These are phyloP conservation scores for Pisolithus orientalis DNA, from an alignment of 768 basidiomycete species.

Conservation along the genomic window DNA sequence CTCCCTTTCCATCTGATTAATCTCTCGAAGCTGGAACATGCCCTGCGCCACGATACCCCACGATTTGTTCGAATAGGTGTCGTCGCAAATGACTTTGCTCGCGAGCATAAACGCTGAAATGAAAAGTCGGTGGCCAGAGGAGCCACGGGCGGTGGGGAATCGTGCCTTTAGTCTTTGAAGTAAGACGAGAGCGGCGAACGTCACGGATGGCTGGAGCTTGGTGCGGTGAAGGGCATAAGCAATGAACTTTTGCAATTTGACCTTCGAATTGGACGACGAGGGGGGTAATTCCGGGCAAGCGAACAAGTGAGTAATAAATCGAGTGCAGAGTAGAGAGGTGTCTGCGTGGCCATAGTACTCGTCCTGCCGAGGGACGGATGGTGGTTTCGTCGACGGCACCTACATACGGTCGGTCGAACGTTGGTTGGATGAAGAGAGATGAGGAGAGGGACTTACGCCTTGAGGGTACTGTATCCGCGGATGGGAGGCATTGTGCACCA, in stretches of 20 bases:
- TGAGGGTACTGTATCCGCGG: slow-evolving; percentile 23
- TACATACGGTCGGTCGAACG: slow-evolving; percentile 1
- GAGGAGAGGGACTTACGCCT: slow-evolving; percentile 14
- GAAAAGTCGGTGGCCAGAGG: slow-evolving; percentile 66
- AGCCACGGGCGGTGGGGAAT: slow-evolving; percentile 72
- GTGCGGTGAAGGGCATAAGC: slow-evolving; percentile 67
- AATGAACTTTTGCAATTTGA: slow-evolving; percentile 51
- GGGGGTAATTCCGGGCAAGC: slow-evolving; percentile 82
- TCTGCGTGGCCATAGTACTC: slow-evolving; percentile 60
- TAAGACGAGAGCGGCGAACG: slow-evolving; percentile 36
- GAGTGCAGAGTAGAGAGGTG: slow-evolving; percentile 59
- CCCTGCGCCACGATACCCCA: slow-evolving; percentile 89
- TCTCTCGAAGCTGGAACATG: slow-evolving; percentile 71
- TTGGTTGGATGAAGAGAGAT: not conserved
- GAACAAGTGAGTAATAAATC: slow-evolving; percentile 83
- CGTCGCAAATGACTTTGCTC: slow-evolving; percentile 83
- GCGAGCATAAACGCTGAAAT: slow-evolving; percentile 73
- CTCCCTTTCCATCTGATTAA: slow-evolving; percentile 79
- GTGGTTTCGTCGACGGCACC: slow-evolving; percentile 23
- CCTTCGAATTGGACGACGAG: slow-evolving; percentile 20
- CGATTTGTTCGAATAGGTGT: slow-evolving; percentile 89
- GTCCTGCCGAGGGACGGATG: slow-evolving; percentile 16
- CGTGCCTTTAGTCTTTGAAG: slow-evolving; percentile 62
- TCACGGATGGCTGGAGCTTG: slow-evolving; percentile 50
- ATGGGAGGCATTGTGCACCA: slow-evolving; percentile 20